Base-by-base conservation (phyloP, 192 early-diverging fungal species). In the Spizellomyces punctatus region DNA sequence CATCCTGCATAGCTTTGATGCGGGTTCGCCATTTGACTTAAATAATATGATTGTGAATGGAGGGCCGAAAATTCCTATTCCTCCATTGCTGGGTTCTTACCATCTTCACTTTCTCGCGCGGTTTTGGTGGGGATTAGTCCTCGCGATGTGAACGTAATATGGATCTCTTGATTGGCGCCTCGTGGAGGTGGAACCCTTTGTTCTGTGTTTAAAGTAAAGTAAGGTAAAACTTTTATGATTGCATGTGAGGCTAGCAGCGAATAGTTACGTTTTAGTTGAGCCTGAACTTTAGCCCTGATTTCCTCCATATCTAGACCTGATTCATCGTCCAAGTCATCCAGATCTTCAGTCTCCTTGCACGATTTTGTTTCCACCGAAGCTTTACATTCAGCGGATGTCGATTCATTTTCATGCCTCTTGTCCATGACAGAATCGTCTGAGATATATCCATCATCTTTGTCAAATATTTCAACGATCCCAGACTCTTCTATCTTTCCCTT, bases 21-120 rank as follows among this genome's bases (percentile, higher is more conserved):
- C 79, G 42, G n/a, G 78, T 67, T 16, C 66, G 50, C 82, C 82
- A 84, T 70, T 84, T 84, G 9, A 58, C 82, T 83, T 8, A 21
- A 56, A 21, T 64, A 7, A 36, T 36, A 36, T 36, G 27, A 36
- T 2, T 36, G 27, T 36, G 27, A 36, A 36, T 36, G 27, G 27
- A 0, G 27, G 27, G 27, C 0, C 27, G 1, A 36, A 36, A 0
- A 36, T 36, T 36, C 27, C 27, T 36, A 36, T 36, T 36, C 27
- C 27, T 36, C 27, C 3, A 36, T 36, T 36, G 27, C 27, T 36
- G 27, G 27, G 27, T 3, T 44, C 69, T 6, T 47, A 87, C 82
- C 76, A 64, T 87, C 85, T 73, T 87, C 82, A 10, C 76, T 79
- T 72, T 87, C 85, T 6, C 85, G 75, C 9, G 85, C 85, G 27